phyloP scores from a whole-genome alignment of 1,284 basidiomycete genomes.

The Ganoderma meredithae region DNA sequence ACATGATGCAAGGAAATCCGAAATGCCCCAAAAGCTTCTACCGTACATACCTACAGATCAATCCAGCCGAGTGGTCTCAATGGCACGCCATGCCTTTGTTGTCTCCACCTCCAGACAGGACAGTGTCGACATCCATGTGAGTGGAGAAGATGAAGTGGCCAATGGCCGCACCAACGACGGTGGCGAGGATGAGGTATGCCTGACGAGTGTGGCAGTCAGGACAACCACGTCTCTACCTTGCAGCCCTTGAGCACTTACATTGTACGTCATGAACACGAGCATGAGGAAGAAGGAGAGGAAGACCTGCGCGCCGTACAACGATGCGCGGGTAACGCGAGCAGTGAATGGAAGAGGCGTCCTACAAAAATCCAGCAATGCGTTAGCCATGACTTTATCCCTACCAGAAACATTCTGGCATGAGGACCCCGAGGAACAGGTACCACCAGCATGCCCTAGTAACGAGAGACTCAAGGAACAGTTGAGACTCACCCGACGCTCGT shows the following conservation, averaged over 20 bases:
- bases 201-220: constrained; percentile 38
- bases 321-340: constrained; percentile 64
- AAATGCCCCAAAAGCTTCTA: constrained; percentile 13
- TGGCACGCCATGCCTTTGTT: constrained; percentile 69
- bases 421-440: neutral
- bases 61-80: constrained; percentile 33
- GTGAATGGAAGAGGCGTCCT: constrained; percentile 58
- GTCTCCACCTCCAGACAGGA: constrained; percentile 52
- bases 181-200: constrained; percentile 82
- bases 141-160: constrained; percentile 78
- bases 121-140: constrained; percentile 62
- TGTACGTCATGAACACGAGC: constrained; percentile 90
- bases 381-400: neutral
- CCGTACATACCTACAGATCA: constrained; percentile 23
- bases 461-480: neutral
- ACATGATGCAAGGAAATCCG: constrained; percentile 3
- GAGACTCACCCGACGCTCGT: constrained; percentile 50
- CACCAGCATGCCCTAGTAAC: neutral
- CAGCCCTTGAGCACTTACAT: constrained; percentile 51
- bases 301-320: constrained; percentile 69
- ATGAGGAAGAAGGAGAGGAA: constrained; percentile 87
- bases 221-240: neutral
- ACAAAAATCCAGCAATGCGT: constrained; percentile 12
- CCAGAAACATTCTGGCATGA: neutral
- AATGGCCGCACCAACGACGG: constrained; percentile 72